Base-by-base conservation (phyloP, 768 basidiomycete genomes). In the Baorangia bicolor region DNA sequence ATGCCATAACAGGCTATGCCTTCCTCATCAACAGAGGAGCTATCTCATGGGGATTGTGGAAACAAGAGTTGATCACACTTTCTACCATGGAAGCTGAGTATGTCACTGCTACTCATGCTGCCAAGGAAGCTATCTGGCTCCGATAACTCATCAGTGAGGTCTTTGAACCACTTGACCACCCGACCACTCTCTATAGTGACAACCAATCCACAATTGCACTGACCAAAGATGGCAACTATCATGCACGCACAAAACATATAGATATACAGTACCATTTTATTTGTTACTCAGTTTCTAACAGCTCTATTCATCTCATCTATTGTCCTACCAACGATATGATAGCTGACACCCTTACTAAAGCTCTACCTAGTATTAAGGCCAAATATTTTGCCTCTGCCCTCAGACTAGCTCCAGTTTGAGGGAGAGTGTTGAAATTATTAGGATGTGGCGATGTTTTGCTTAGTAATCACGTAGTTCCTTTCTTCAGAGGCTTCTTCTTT, bases 61-160 rank as follows among this genome's bases (percentile, higher is more conserved):
- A 58, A 13, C 56, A 61, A 9, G 56, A 55, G 12, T 37, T 61
- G 0, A n/a, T 57, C 9, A 60, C 43, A 0, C 31, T 60, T 2
- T 60, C 21, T 1, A 57, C 42, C 1, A 21, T 47, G 0, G 20
- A 49, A 40, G 39, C 43, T 0, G 23, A 55, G 16, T 59, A 51
- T 9, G 14, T 55, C 0, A 18, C 46, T 5, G 48, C 49, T 1
- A 60, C n/a, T 0, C 55, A 60, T 20, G 25, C 52, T 1, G 21
- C 38, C 1, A 56, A 51, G 14, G 44, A 51, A 23, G 44, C 55
- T 7, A 30, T 56, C 6, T 47, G 59, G 48, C 52, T 60, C 12
- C 16, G 5, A 3, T 5, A 6, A 1, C 49, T 60, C n/a, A 51
- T 60, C 7, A 4, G 37, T 7, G 3, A 37, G 9, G n/a, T 37